phyloP scores from a whole-genome alignment of 169 alveolate species.

The Ichthyophthirius multifiliis region DNA sequence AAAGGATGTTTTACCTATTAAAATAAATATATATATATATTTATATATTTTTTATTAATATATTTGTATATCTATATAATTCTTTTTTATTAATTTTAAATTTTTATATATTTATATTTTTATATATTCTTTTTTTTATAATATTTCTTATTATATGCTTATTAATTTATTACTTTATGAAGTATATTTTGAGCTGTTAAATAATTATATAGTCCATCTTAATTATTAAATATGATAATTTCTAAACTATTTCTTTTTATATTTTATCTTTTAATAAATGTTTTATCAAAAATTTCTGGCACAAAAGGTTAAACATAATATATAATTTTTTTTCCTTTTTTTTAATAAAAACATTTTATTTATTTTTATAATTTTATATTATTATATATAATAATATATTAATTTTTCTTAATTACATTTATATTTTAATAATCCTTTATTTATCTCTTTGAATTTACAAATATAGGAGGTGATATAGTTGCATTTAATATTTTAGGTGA shows the following conservation, averaged over 20 bases:
- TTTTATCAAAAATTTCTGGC: conserved; percentile 15
- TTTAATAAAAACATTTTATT: no score
- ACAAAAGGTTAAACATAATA: conserved; percentile 22
- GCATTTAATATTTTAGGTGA: conserved; percentile 17
- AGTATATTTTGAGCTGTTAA: conserved; percentile 28
- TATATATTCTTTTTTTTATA: no score
- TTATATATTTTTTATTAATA: background rate
- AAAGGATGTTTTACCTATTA: conserved; percentile 41
- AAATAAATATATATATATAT: no score
- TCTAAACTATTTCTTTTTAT: conserved; percentile 20
- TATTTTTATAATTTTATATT: no score
- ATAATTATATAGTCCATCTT: conserved; percentile 25
- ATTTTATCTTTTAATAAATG: conserved; percentile 25
- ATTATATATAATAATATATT: background rate
- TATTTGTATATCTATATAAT: no score
- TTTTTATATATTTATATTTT: no score
- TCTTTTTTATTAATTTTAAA: no score
- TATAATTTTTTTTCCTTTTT: background rate
- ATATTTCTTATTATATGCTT: no score
- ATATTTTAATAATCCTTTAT: conserved; percentile 1
- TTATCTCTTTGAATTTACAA: conserved; percentile 15
- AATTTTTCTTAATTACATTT: background rate
- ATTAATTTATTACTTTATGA: conserved; percentile 37
- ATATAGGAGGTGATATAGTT: conserved; percentile 33
- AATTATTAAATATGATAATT: conserved; percentile 19